These are phyloP conservation scores for Pseudonitzschia delicatissima DNA, from an alignment of 108 stramenopile species.

Conservation along the genomic window DNA sequence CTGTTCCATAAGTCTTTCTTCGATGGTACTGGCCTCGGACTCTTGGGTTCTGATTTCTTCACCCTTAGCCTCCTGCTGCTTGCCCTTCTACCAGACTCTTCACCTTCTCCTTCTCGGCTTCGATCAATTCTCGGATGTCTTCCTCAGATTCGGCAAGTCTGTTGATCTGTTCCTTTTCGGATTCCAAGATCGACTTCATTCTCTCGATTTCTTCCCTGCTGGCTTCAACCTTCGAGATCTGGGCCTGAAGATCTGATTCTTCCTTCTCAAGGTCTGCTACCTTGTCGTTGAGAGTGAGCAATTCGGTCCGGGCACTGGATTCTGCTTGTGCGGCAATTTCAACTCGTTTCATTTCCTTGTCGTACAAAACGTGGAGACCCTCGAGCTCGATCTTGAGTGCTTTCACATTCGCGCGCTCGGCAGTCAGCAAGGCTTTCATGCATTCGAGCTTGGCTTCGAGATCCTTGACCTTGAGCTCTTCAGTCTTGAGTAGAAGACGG, in stretches of 20 bases:
- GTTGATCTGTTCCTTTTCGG: slow-evolving; percentile 14
- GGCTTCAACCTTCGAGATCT: slow-evolving; percentile 14
- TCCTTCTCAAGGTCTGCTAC: slow-evolving; percentile 19
- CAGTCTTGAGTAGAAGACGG: slow-evolving; percentile 15
- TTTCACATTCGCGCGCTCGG: slow-evolving; percentile 13
- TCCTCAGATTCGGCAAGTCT: slow-evolving; percentile 7
- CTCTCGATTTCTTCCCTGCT: slow-evolving; percentile 12
- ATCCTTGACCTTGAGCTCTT: slow-evolving; percentile 21
- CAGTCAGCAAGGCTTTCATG: slow-evolving; percentile 10
- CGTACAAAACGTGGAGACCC: slow-evolving; percentile 17
- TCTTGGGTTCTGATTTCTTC: slow-evolving; percentile 9
- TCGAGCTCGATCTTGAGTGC: slow-evolving; percentile 13
- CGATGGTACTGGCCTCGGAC: slow-evolving; percentile 1
- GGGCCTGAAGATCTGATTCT: slow-evolving; percentile 16
- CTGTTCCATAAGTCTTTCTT: slow-evolving; percentile 14
- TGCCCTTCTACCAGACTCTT: slow-evolving; percentile 21
- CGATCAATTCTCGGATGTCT: neutral
- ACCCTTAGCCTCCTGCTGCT: slow-evolving; percentile 17
- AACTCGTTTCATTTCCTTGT: slow-evolving; percentile 25
- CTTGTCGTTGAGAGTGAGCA: slow-evolving; percentile 25
- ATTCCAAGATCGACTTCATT: slow-evolving; percentile 11
- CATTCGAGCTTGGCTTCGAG: slow-evolving; percentile 16
- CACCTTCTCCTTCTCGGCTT: slow-evolving; percentile 17
- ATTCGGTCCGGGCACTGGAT: slow-evolving; percentile 7
- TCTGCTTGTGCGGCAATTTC: slow-evolving; percentile 22